These are phyloP conservation scores for Pochonia chlamydosporia DNA, from an alignment of 2,329 filamentous ascomycete species.

Conservation along the genomic window DNA sequence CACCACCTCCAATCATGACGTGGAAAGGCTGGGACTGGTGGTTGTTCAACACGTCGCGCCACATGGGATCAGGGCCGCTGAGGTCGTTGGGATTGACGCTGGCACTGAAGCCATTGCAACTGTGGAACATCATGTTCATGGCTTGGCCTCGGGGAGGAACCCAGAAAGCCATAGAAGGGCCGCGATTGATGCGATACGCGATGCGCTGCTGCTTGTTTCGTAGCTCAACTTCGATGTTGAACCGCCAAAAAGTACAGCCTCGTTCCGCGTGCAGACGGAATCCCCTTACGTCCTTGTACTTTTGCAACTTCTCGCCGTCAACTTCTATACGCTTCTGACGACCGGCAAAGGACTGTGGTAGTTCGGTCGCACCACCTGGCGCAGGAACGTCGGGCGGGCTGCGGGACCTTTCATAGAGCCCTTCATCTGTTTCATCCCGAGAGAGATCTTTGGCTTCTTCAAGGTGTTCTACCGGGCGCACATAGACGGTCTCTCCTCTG, in stretches of 20 bases:
- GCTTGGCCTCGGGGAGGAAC: slow-evolving; percentile 76
- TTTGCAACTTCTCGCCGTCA: slow-evolving; percentile 76
- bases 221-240: slow-evolving; percentile 90
- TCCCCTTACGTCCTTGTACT: slow-evolving; percentile 78
- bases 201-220: slow-evolving; percentile 72
- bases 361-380: slow-evolving; percentile 38
- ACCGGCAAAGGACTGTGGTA: slow-evolving; percentile 47
- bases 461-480: slow-evolving; percentile 82
- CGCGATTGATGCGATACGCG: slow-evolving; percentile 91
- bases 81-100: slow-evolving; percentile 73
- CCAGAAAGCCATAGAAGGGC: slow-evolving; percentile 88
- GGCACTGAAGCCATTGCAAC: slow-evolving; percentile 90
- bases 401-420: slow-evolving; percentile 68
- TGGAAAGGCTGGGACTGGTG: slow-evolving; percentile 93
- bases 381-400: slow-evolving; percentile 43
- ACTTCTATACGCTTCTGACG: slow-evolving; percentile 46
- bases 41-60: slow-evolving; percentile 89
- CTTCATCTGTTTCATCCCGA: slow-evolving; percentile 69
- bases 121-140: slow-evolving; percentile 99
- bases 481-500: slow-evolving; percentile 79
- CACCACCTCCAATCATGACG: slow-evolving; percentile 95
- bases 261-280: slow-evolving; percentile 78
- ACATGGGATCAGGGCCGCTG: slow-evolving; percentile 90
- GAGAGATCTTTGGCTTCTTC: slow-evolving; percentile 76
- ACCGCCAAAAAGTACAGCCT: slow-evolving; percentile 93